phyloP scores from a whole-genome alignment of 371 early-diverging fungal species.

The Funneliformis caledonium region DNA sequence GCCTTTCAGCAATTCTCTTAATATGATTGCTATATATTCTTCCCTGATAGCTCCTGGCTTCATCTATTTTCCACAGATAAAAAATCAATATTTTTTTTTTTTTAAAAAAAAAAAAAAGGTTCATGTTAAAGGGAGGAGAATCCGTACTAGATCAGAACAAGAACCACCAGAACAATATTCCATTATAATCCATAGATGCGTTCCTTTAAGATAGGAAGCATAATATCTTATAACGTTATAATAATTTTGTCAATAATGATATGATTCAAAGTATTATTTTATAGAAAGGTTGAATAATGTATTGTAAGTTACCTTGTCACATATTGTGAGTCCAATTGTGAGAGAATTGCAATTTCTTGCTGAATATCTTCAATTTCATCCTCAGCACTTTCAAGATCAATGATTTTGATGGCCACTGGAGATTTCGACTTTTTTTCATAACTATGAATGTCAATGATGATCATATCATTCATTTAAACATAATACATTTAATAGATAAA shows the following conservation, averaged over 20 bases:
- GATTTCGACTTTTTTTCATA: conserved; percentile 75
- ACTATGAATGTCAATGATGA: conserved; percentile 47
- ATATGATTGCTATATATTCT: conserved; percentile 88
- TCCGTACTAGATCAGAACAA: conserved; percentile 83
- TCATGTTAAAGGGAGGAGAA: neutral
- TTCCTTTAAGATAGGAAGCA: conserved; percentile 82
- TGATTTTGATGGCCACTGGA: conserved; percentile 92
- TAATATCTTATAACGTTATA: conserved; percentile 60
- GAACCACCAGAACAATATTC: conserved; percentile 93
- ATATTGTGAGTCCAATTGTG: conserved; percentile 90
- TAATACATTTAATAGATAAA: conserved; percentile 51
- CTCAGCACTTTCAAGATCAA: conserved; percentile 92
- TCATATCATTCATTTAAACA: conserved; percentile 46
- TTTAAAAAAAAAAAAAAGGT: neutral
- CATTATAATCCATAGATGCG: conserved; percentile 93
- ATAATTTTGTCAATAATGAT: conserved; percentile 14
- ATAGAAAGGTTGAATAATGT: neutral
- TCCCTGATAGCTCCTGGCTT: conserved; percentile 84
- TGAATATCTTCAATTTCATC: conserved; percentile 98
- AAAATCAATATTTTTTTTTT: neutral
- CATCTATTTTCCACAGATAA: conserved; percentile 56
- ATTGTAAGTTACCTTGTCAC: conserved; percentile 76
- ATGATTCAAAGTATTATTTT: neutral
- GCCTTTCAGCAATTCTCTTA: conserved; percentile 89
- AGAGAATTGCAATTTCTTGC: conserved; percentile 94